Evolutionary conservation across 371 early-diverging fungal species (phyloP).

Genomic region (Mycotypha africana): DNA sequence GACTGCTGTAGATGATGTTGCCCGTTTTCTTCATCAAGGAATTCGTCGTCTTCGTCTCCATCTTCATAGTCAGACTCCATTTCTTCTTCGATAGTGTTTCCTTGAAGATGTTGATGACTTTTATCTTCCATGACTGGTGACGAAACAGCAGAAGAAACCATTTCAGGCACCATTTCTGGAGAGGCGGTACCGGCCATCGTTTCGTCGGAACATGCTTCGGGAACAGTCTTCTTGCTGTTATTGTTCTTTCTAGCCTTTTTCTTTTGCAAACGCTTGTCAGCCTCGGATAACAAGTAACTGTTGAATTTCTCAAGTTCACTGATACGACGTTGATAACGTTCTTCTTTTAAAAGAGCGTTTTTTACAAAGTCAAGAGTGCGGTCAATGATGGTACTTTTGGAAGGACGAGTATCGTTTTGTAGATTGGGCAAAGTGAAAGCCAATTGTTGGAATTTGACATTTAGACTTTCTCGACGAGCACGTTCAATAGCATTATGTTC

Average conservation of each 20-base stretch:
- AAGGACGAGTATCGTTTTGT: conserved; percentile 63
- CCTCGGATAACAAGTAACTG: conserved; percentile 21
- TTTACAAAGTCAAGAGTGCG: conserved; percentile 56
- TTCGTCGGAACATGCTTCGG: too few species aligned
- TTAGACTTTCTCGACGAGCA: conserved; percentile 68
- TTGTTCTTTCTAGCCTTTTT: not conserved
- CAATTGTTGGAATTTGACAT: conserved; percentile 67
- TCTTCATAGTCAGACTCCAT: not conserved
- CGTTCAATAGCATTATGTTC: conserved; percentile 76
- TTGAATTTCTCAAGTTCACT: conserved; percentile 28
- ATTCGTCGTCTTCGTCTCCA: not conserved
- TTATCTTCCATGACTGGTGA: too few species aligned
- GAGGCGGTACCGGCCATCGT: too few species aligned
- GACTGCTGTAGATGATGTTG: too few species aligned
- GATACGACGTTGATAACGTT: conserved; percentile 25
- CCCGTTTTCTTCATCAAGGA: too few species aligned
- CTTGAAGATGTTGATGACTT: not conserved
- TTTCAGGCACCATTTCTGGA: too few species aligned
- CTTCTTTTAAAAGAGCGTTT: conserved; percentile 31
- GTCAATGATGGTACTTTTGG: conserved; percentile 69
- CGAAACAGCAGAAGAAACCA: too few species aligned
- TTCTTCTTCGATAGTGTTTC: not conserved
- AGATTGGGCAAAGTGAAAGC: conserved; percentile 66
- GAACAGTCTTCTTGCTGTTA: too few species aligned
- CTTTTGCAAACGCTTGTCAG: conserved; percentile 6